Evolutionary conservation across 257 asterid genomes (phyloP), one percentile per base, ranked within the genome.

Genomic region (Solanum commersonii): DNA sequence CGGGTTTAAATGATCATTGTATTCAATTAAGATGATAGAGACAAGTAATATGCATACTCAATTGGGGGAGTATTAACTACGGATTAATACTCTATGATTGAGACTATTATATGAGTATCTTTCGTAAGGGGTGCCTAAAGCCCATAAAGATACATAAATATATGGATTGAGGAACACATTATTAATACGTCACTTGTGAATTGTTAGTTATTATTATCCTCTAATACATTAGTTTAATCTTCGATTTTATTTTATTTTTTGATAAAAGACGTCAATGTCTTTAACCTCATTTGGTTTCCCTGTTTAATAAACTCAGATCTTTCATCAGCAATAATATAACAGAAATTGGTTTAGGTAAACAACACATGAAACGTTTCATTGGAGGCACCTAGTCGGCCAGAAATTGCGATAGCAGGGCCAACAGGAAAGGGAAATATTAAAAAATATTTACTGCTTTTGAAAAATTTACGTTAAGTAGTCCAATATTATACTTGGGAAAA

Each of bases 1-100:
- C 0, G 29, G 13, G 6, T 2, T 0, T 23, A n/a, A 2, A n/a
- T 63, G 16, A n/a, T 63, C 15, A 63, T 63, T n/a, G 7, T 10
- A 10, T 4, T 10, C 14, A 23, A n/a, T 1, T 63, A 10, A 4
- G 15, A 63, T 13, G 6, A 63, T 23, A 6, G 15, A 63, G 3
- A 63, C 8, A 59, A 59, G 67, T 59, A 23, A n/a, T 63, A 63
- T 63, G 29, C 16, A 63, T n/a, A 63, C 71, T 10, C 70, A 56
- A 46, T 46, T 52, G 0, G 63, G 2, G 23, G 25, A 7, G 67
- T 56, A 56, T 56, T 56, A 56, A 20, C 20, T 56, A 56, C 11
- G 25, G 65, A 6, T 56, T 18, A 7, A 1, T 56, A 56, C 25
- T 56, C 25, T 56, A 56, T 56, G 25, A 56, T 56, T 20, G 25